phyloP scores from a whole-genome alignment of 495 filamentous ascomycete species.

The Annulohypoxylon maeteangense region DNA sequence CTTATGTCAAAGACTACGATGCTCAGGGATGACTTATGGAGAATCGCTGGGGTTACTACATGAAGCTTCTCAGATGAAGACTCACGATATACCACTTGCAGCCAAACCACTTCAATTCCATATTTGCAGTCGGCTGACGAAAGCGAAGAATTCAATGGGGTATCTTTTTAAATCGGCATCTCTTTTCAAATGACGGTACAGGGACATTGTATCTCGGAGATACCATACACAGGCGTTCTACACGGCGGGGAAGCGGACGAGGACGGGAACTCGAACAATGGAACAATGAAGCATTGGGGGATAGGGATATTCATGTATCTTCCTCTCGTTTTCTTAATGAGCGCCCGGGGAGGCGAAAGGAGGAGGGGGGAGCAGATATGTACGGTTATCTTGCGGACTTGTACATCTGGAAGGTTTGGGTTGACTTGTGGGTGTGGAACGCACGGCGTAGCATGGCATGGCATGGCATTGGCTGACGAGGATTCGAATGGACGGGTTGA shows the following conservation, averaged over 20 bases:
- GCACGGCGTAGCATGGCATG: background rate
- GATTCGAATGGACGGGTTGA: slow-evolving; percentile 2
- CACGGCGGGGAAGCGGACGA: background rate
- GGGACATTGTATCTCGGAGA: slow-evolving; percentile 27
- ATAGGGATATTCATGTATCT: slow-evolving; percentile 8
- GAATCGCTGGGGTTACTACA: slow-evolving; percentile 11
- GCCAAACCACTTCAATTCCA: background rate
- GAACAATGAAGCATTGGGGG: slow-evolving; percentile 8
- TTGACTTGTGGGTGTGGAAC: background rate
- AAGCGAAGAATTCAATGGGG: background rate
- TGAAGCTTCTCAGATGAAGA: background rate
- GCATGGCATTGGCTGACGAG: slow-evolving; percentile 3
- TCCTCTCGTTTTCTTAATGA: slow-evolving; percentile 1
- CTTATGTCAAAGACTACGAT: background rate
- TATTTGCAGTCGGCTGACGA: background rate
- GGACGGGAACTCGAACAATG: background rate
- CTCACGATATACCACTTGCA: background rate
- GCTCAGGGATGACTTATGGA: background rate
- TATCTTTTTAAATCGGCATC: background rate
- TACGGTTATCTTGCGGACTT: background rate
- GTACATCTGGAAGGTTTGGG: background rate
- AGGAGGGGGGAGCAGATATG: background rate
- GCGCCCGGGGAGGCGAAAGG: background rate
- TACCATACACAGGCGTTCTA: slow-evolving; percentile 34
- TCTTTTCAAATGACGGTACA: slow-evolving; percentile 11